Conservation (phyloP, 1,139 yeast species). For the Protomyces lactucae-debilis region DNA sequence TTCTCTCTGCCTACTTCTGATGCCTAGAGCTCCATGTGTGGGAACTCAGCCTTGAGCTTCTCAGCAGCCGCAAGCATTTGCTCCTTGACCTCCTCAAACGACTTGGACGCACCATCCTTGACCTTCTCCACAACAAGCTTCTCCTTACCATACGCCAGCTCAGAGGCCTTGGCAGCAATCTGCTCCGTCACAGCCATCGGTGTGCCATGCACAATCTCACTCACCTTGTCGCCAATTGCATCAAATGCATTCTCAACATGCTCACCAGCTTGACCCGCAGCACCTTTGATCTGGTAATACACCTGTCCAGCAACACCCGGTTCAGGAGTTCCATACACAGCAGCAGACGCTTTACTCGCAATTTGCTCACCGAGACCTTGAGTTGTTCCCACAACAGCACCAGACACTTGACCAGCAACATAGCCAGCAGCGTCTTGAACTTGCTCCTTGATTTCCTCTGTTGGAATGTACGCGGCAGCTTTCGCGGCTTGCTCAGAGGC, state of each 20-base stretch:
- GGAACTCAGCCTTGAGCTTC: background rate
- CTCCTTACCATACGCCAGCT: slow-evolving; percentile 13
- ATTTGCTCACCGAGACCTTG: slow-evolving; percentile 13
- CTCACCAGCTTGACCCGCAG: background rate
- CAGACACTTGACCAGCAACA: slow-evolving; percentile 9
- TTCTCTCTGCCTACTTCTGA: too few species aligned
- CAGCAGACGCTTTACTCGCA: slow-evolving; percentile 15
- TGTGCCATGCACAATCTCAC: slow-evolving; percentile 15
- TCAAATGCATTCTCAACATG: background rate
- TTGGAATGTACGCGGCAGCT: slow-evolving; percentile 1
- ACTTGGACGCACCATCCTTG: background rate
- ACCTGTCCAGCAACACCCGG: slow-evolving; percentile 1
- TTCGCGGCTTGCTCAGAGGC: background rate
- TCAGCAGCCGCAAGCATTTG: background rate
- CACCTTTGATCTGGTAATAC: slow-evolving; percentile 2
- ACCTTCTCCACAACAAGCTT: slow-evolving; percentile 5
- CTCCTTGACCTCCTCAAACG: slow-evolving; percentile 11
- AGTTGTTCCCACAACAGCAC: slow-evolving; percentile 11
- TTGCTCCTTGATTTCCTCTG: slow-evolving; percentile 7
- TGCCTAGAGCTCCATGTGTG: background rate
- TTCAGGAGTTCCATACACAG: slow-evolving; percentile 11
- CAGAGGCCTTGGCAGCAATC: slow-evolving; percentile 16
- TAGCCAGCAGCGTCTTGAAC: slow-evolving; percentile 11
- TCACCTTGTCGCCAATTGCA: background rate
- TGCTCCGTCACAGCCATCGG: slow-evolving; percentile 15